Percentiles rank a stretch among this genome's conserved stretches.
phyloP scores from a whole-genome alignment of 1,139 yeast species.

The Yamadazyma aaseri region DNA sequence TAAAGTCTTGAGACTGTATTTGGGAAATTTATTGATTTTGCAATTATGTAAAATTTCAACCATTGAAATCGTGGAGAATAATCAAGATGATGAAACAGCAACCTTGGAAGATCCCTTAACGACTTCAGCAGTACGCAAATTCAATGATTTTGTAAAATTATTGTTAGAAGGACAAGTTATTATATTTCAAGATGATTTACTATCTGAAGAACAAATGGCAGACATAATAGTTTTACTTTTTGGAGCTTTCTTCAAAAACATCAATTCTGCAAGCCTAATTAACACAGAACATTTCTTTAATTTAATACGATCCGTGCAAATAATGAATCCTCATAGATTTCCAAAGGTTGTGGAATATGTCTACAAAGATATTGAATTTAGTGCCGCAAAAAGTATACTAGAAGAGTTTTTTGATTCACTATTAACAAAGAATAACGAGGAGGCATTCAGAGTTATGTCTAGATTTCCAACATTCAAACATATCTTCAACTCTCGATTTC shows the following conservation, averaged over 20 bases:
- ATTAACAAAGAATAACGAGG: conserved; percentile 39
- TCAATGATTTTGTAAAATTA: conserved; percentile 26
- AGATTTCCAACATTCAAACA: conserved; percentile 31
- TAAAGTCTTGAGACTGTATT: conserved; percentile 20
- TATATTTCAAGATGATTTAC: conserved; percentile 32
- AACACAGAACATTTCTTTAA: conserved; percentile 32
- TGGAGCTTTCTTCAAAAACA: conserved; percentile 27
- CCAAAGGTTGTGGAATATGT: conserved; percentile 16
- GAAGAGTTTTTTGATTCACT: conserved; percentile 33
- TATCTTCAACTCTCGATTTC: conserved; percentile 25
- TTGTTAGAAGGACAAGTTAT: conserved; percentile 46
- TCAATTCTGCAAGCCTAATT: conserved; percentile 15
- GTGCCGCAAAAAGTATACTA: conserved; percentile 18
- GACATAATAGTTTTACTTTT: conserved; percentile 31
- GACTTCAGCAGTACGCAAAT: conserved; percentile 7
- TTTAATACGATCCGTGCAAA: conserved; percentile 34
- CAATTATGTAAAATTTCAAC: conserved; percentile 24
- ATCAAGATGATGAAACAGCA: background rate
- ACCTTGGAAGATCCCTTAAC: background rate
- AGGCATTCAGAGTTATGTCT: conserved; percentile 27
- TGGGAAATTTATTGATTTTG: conserved; percentile 31
- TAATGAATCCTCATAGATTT: conserved; percentile 32
- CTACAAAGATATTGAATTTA: conserved; percentile 18
- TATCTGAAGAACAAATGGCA: conserved; percentile 30
- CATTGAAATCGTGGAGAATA: background rate